Evolutionary conservation across 2,329 filamentous ascomycete genomes (phyloP), one percentile per base, ranked within the genome.

Genomic region (Botrytis fabae): DNA sequence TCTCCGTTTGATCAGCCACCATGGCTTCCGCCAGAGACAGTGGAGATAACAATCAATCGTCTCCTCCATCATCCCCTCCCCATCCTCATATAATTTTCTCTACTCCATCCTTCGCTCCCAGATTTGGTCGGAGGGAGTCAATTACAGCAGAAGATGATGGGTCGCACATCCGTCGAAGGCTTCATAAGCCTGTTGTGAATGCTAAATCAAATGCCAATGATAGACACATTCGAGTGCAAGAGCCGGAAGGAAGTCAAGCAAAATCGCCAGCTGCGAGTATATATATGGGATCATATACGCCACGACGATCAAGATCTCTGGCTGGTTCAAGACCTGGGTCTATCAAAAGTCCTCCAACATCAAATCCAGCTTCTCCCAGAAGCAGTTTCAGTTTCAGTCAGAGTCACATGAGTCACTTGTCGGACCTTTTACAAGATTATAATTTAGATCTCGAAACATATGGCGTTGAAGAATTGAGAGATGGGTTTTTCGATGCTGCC

Each of bases 401-500:
- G 42, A 75, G 18, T 40, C 54, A 70, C 32, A 71, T 71, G 32
- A 51, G 73, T 32, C 79, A 79, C 48, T 74, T 82, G 7, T 77
- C 79, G 42, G 76, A 74, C 69, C 75, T 82, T 12, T 72, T 82
- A 2, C 78, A 80, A 59, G 79, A 81, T 73, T 73, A 81, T 12
- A 76, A 83, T 57, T 73, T 80, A 57, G 80, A 82, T 57, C 76
- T 84, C 25, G 81, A 84, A 65, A 82, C 82, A n/a, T 84, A 84
- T 76, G 83, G 82, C 9, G 78, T 84, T 7, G 81, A 83, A 72
- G 83, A 84, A 74, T 75, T 81, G 42, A 80, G 83, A 72, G 83
- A 84, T 79, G 83, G 83, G 4, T 84, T 84, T 74, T 84, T 84
- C 72, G 83, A 84, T 78, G 82, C 81, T 8, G 78, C 81, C 1